Conservation (phyloP, 257 asterid genomes). For the Solanum lignicaule region DNA sequence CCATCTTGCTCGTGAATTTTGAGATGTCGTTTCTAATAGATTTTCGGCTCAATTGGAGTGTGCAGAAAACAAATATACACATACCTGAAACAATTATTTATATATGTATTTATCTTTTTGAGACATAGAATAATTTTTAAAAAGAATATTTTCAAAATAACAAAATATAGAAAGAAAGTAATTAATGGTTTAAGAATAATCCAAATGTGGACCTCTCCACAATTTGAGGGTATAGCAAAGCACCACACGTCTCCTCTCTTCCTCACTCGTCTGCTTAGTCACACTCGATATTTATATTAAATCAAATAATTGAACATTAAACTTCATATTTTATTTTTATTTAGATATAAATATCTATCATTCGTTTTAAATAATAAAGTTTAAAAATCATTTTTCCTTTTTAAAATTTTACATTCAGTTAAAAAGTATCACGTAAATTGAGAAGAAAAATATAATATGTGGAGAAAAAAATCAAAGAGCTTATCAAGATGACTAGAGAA, state of each 20-base stretch:
- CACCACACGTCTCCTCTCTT: background rate
- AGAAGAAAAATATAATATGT: rapidly evolving
- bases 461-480: background rate
- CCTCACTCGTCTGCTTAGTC: background rate
- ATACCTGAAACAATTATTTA: background rate
- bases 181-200: background rate
- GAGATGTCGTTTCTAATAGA: rapidly evolving
- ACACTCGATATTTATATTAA: background rate
- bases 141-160: background rate
- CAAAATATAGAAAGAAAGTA: background rate
- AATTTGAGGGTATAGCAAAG: background rate
- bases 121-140: background rate
- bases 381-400: rapidly evolving
- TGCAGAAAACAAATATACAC: rapidly evolving
- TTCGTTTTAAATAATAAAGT: rapidly evolving
- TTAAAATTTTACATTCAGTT: rapidly evolving
- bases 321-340: background rate
- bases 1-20: background rate
- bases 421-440: background rate
- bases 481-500: background rate
- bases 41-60: rapidly evolving
- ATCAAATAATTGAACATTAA: background rate
- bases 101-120: background rate
- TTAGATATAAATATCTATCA: background rate
- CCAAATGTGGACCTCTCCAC: background rate